Evolutionary conservation across 805 yeast species (phyloP).

Genomic region (Henningerozyma blattae): DNA sequence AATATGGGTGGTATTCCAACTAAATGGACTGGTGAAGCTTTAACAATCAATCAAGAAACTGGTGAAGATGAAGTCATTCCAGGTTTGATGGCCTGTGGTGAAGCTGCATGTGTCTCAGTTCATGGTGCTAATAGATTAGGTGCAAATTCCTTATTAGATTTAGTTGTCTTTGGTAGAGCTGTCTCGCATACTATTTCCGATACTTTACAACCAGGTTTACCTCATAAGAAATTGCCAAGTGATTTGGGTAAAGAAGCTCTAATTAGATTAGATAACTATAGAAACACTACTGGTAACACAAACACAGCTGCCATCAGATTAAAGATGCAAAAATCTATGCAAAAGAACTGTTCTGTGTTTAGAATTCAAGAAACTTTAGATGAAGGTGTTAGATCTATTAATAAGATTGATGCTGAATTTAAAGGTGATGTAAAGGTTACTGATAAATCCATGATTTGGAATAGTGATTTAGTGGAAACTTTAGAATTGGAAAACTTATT

Average conservation of each 20-base stretch:
- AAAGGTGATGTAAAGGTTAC: conserved; percentile 62
- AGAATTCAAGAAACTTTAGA: conserved; percentile 87
- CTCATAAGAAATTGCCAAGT: conserved; percentile 70
- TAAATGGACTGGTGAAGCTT: conserved; percentile 90
- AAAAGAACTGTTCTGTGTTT: conserved; percentile 92
- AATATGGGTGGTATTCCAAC: conserved; percentile 99
- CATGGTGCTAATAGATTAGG: conserved; percentile 99
- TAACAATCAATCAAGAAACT: conserved; percentile 60
- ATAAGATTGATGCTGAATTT: conserved; percentile 62
- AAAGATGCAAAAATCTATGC: conserved; percentile 94
- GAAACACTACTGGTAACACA: conserved; percentile 74
- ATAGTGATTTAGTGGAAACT: conserved; percentile 92
- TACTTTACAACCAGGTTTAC: conserved; percentile 75
- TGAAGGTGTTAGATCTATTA: conserved; percentile 76
- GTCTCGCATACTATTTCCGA: conserved; percentile 87
- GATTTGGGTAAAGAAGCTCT: conserved; percentile 85
- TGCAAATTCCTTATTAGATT: conserved; percentile 91
- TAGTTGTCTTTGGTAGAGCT: conserved; percentile 98
- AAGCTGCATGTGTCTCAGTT: conserved; percentile 97
- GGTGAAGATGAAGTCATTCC: conserved; percentile 89
- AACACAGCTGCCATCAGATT: conserved; percentile 83
- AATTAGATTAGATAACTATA: conserved; percentile 77
- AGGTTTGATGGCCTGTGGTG: conserved; percentile 96
- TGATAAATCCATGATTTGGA: conserved; percentile 98
- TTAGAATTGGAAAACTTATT: conserved; percentile 91